These are phyloP conservation scores for Jatropha multifida DNA, from an alignment of 441 rosid genomes.

Conservation along the genomic window DNA sequence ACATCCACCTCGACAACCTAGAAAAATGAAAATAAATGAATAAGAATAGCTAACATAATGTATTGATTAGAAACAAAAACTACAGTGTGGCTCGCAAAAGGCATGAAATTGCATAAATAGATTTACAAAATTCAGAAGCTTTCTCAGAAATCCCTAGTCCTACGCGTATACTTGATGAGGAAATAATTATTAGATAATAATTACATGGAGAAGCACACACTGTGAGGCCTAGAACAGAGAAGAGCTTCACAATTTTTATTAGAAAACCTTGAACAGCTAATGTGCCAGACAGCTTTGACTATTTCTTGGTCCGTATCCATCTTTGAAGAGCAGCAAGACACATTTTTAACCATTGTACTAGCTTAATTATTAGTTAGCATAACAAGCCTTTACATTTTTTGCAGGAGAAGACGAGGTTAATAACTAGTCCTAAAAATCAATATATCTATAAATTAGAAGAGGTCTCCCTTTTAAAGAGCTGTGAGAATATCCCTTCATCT, in stretches of 20 bases:
- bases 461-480: not conserved
- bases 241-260: not conserved
- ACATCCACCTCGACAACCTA: constrained; percentile 80
- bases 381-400: not conserved
- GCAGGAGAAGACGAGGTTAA: not conserved
- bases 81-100: not conserved
- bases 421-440: not conserved
- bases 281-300: not conserved
- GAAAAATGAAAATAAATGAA: constrained; percentile 12
- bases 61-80: not conserved
- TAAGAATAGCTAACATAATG: not conserved
- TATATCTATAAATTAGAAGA: not conserved
- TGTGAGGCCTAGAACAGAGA: not conserved
- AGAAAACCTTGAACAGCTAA: constrained; percentile 1
- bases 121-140: not conserved
- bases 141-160: not conserved
- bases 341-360: not conserved
- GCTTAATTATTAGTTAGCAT: not conserved
- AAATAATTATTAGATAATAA: not conserved
- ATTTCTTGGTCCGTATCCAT: not conserved
- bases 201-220: not conserved
- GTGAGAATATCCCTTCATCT: not conserved
- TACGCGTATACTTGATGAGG: too few relatives aligned
- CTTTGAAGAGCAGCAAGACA: not conserved
- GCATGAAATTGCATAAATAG: not conserved